A percentile compares a stretch with the other conserved stretches of the same genome.
Conservation (phyloP, 306 rosid species). For the Benincasa hispida region DNA sequence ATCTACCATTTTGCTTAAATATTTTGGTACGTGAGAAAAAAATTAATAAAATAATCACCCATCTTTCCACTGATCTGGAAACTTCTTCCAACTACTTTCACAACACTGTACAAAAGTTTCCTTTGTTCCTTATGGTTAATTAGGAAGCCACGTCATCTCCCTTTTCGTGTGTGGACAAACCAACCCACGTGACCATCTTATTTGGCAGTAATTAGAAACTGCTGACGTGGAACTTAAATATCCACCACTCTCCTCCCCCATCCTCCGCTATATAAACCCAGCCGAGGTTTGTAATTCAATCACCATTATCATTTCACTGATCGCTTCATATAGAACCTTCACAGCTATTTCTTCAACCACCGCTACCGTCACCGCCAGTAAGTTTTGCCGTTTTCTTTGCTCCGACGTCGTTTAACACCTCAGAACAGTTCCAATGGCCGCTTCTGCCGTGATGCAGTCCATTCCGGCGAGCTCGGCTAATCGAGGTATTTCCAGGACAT, state of each 20-base stretch:
- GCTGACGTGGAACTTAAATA: slow-evolving; percentile 12
- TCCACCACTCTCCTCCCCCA: slow-evolving; percentile 1
- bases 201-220: not conserved
- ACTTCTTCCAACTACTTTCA: not conserved
- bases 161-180: slow-evolving; percentile 1
- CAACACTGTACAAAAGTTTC: not conserved
- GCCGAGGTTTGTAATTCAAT: fast-evolving
- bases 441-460: not conserved
- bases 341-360: not conserved
- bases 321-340: fast-evolving
- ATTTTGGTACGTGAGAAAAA: too few relatives aligned
- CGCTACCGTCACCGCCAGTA: not conserved
- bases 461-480: not conserved
- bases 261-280: not conserved
- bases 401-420: not conserved
- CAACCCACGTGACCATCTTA: not conserved
- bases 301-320: not conserved
- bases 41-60: too few relatives aligned
- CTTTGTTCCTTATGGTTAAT: not conserved
- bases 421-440: not conserved
- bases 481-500: not conserved
- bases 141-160: slow-evolving; percentile 3
- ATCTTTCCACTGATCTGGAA: not conserved
- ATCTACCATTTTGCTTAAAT: too few relatives aligned
- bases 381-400: not conserved